phyloP scores from a whole-genome alignment of 768 basidiomycete genomes.

The Suillus clintonianus region DNA sequence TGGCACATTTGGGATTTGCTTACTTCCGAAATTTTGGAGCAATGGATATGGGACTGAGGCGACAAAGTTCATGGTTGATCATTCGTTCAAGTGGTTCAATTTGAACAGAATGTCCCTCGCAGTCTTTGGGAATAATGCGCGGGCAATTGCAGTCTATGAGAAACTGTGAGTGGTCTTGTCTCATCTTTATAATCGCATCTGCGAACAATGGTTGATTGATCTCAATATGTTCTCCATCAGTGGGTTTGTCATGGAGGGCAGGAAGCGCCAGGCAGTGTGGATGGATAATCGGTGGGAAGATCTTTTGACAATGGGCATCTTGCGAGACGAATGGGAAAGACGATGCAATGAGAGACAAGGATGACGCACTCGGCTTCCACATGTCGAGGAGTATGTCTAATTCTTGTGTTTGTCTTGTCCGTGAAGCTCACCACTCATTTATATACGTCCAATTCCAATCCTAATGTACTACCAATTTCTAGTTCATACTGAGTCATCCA shows the following conservation, averaged over 20 bases:
- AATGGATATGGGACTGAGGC: constrained; percentile 45
- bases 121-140: constrained; percentile 39
- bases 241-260: constrained; percentile 44
- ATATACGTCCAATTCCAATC: neutral
- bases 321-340: constrained; percentile 40
- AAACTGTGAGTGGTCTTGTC: constrained; percentile 37
- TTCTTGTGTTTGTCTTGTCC: neutral
- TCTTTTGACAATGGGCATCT: constrained; percentile 38
- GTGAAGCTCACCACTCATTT: neutral
- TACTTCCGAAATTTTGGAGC: constrained; percentile 35
- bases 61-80: constrained; percentile 40
- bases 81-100: constrained; percentile 40
- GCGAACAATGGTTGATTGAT: neutral
- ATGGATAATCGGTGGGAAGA: constrained; percentile 39
- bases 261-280: constrained; percentile 38
- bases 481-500: neutral
- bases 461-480: neutral
- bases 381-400: neutral
- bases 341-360: neutral
- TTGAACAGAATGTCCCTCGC: constrained; percentile 43
- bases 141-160: constrained; percentile 42
- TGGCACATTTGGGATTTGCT: constrained; percentile 33
- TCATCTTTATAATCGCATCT: constrained; percentile 1
- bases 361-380: neutral
- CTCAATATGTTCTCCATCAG: constrained; percentile 17